phyloP scores from a whole-genome alignment of 2,329 filamentous ascomycete genomes.

The Volutella citrinella region DNA sequence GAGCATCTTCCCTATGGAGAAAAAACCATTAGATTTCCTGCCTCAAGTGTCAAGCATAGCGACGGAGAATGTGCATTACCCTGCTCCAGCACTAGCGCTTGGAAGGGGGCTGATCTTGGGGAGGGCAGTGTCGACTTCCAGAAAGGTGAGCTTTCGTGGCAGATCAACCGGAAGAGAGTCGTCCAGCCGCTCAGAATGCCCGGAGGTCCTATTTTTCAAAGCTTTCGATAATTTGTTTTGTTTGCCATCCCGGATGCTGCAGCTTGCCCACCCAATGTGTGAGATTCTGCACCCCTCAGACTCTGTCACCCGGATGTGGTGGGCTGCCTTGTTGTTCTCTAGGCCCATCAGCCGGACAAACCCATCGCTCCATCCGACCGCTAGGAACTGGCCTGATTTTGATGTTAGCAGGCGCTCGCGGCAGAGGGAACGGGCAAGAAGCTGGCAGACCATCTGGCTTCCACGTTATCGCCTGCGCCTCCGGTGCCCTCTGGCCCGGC shows the following conservation, averaged over 20 bases:
- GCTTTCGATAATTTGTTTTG: conserved; percentile 9
- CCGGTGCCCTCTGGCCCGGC: conserved; percentile 38
- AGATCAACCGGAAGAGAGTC: conserved; percentile 45
- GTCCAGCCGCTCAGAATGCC: conserved; percentile 6
- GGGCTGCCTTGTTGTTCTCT: conserved; percentile 77
- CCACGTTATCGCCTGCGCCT: conserved; percentile 56
- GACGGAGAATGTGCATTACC: too few relatives aligned
- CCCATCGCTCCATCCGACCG: conserved; percentile 81
- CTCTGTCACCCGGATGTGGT: conserved; percentile 60
- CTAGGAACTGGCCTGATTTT: conserved; percentile 67
- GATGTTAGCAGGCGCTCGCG: not conserved
- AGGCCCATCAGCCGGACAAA: conserved; percentile 72
- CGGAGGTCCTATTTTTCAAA: conserved; percentile 12
- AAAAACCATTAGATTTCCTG: too few relatives aligned
- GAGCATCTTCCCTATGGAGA: conserved; percentile 49
- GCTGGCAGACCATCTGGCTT: conserved; percentile 67
- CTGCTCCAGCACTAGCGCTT: conserved; percentile 54
- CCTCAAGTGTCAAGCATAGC: too few relatives aligned
- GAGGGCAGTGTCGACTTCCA: conserved; percentile 73
- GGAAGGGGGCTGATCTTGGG: conserved; percentile 74
- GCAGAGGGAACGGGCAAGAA: not conserved
- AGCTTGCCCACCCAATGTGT: conserved; percentile 54
- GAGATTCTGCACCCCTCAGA: conserved; percentile 41
- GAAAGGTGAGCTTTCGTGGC: conserved; percentile 68
- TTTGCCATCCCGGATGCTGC: conserved; percentile 34